These are phyloP conservation scores for Ogataea pini DNA, from an alignment of 805 yeast species.

Conservation along the genomic window DNA sequence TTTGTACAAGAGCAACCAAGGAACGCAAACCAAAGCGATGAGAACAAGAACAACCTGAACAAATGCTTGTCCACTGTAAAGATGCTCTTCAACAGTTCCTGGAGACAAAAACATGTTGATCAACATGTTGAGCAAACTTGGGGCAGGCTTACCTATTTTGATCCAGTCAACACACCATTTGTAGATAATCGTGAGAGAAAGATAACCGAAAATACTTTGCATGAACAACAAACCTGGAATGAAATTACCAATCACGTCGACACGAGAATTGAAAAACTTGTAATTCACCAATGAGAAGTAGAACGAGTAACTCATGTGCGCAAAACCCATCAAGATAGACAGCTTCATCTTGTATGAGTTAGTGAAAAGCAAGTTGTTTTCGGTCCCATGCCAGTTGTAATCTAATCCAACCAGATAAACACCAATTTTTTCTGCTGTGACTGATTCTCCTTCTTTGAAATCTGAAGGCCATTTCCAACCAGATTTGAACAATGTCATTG, in stretches of 20 bases:
- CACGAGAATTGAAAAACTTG: conserved; percentile 53
- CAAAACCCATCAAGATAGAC: conserved; percentile 72
- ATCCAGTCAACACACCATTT: conserved; percentile 78
- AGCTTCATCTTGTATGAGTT: conserved; percentile 79
- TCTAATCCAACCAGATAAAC: conserved; percentile 67
- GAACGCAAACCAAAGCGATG: conserved; percentile 67
- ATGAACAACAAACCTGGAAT: conserved; percentile 72
- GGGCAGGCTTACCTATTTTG: conserved; percentile 61
- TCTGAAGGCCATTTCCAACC: conserved; percentile 69
- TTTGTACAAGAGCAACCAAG: conserved; percentile 68
- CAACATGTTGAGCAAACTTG: conserved; percentile 72
- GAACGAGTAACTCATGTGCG: conserved; percentile 73
- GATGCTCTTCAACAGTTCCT: conserved; percentile 63
- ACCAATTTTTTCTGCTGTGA: conserved; percentile 50
- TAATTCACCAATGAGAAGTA: conserved; percentile 67
- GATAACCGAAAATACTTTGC: conserved; percentile 76
- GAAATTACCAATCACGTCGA: conserved; percentile 72
- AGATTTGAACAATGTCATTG: conserved; percentile 64
- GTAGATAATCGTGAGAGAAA: conserved; percentile 64
- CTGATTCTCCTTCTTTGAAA: conserved; percentile 49
- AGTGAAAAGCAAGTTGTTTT: conserved; percentile 64
- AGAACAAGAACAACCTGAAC: conserved; percentile 59
- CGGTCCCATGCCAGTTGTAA: conserved; percentile 80
- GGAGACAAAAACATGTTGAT: conserved; percentile 77
- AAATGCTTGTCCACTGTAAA: conserved; percentile 63